Percentiles rank a stretch among this genome's conserved stretches.
Conservation (phyloP, 2,329 filamentous ascomycete genomes). For the Rosellinia necatrix region DNA sequence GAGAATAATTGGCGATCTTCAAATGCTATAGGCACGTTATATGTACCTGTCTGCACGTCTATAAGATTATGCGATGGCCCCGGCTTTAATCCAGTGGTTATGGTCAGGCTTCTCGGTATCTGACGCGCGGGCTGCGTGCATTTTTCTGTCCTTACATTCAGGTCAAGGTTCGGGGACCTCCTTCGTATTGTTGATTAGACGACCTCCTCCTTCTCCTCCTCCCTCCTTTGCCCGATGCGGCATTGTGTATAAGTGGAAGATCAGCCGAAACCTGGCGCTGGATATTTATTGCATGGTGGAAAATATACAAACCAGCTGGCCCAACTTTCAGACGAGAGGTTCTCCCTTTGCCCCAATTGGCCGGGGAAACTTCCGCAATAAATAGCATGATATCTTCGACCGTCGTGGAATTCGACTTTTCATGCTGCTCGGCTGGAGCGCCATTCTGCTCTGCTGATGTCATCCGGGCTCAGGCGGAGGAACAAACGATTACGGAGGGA, state of each 20-base stretch:
- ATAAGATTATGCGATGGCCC: too few relatives aligned
- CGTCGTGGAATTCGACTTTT: constrained; percentile 3
- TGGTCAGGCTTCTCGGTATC: too few relatives aligned
- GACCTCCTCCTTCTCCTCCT: too few relatives aligned
- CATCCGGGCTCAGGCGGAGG: neutral
- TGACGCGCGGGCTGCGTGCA: too few relatives aligned
- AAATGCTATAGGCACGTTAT: too few relatives aligned
- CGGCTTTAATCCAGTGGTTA: too few relatives aligned
- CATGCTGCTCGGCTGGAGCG: constrained; percentile 1
- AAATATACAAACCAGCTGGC: too few relatives aligned
- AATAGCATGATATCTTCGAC: neutral
- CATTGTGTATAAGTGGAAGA: constrained; percentile 1
- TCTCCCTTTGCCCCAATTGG: constrained; percentile 19
- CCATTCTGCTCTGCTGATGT: neutral
- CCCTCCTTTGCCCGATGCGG: neutral
- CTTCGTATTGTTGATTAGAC: too few relatives aligned
- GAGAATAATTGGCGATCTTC: too few relatives aligned
- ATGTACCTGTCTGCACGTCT: too few relatives aligned
- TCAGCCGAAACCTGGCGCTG: neutral
- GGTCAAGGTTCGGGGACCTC: too few relatives aligned
- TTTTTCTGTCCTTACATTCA: too few relatives aligned
- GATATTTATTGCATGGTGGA: constrained; percentile 1
- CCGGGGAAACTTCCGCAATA: constrained; percentile 12
- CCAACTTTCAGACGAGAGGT: neutral
- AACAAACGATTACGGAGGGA: neutral